Evolutionary conservation across 2,329 filamentous ascomycete species (phyloP).

Genomic region (Calonectria naviculata): DNA sequence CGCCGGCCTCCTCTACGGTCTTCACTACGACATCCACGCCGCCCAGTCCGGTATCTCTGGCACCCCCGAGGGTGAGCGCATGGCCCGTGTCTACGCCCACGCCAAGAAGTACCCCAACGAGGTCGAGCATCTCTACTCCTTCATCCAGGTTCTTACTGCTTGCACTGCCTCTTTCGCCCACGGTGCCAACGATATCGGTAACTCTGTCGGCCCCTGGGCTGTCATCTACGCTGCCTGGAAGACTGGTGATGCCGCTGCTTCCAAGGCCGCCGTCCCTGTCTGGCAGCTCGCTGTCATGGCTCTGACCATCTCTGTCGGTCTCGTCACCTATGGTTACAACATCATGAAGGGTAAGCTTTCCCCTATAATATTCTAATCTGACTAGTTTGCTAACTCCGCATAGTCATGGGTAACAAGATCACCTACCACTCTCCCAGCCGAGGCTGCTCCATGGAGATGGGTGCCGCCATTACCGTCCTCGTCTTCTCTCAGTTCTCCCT

Average conservation of each 20-base stretch:
- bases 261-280: constrained; percentile 75
- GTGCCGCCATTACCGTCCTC: constrained; percentile 80
- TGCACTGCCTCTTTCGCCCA: constrained; percentile 81
- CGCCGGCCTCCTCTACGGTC: constrained; percentile 74
- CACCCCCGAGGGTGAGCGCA: constrained; percentile 77
- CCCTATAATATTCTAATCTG: background rate
- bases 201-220: constrained; percentile 76
- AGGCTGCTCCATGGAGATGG: constrained; percentile 82
- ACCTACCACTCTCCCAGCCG: constrained; percentile 72
- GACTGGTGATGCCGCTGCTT: constrained; percentile 68
- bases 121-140: constrained; percentile 77
- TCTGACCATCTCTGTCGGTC: constrained; percentile 71
- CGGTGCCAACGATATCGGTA: constrained; percentile 82
- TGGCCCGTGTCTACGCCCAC: constrained; percentile 66
- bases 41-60: constrained; percentile 76
- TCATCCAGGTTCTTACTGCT: constrained; percentile 74
- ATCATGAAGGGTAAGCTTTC: constrained; percentile 77
- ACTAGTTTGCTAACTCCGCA: constrained; percentile 23
- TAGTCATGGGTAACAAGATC: constrained; percentile 85
- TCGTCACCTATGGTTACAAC: constrained; percentile 84
- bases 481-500: constrained; percentile 81
- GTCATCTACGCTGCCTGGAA: constrained; percentile 76
- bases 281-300: constrained; percentile 83
- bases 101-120: constrained; percentile 77
- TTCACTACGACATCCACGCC: constrained; percentile 84